Conservation (phyloP, 1,284 basidiomycete genomes). For the Ustilago nuda region DNA sequence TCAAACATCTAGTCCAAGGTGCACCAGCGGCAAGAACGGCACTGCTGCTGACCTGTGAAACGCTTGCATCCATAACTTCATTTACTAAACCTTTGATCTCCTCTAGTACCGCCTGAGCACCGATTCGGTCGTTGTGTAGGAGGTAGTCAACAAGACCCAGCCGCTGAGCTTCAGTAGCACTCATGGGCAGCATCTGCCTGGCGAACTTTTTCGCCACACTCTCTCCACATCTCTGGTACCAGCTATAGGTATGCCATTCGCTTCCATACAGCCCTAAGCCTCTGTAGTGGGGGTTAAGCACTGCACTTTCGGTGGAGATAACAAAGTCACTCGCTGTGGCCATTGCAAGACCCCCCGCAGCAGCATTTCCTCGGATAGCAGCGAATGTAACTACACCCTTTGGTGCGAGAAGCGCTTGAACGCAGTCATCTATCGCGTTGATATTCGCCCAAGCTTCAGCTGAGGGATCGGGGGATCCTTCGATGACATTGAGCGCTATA, state of each 20-base stretch:
- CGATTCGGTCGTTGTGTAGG: conserved; percentile 27
- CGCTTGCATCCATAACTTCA: conserved; percentile 41
- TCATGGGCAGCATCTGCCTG: conserved; percentile 71
- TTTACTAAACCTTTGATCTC: conserved; percentile 40
- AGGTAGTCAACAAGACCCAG: conserved; percentile 53
- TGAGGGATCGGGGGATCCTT: conserved; percentile 69
- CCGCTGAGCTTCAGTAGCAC: conserved; percentile 50
- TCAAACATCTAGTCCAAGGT: conserved; percentile 54
- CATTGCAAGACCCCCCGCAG: conserved; percentile 72
- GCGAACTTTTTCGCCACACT: conserved; percentile 66
- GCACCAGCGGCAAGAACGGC: conserved; percentile 28
- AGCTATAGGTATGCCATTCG: conserved; percentile 71
- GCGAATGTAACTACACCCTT: conserved; percentile 71
- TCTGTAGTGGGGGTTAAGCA: conserved; percentile 72
- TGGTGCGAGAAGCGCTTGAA: conserved; percentile 68
- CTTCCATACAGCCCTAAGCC: conserved; percentile 71
- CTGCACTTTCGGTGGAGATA: conserved; percentile 69
- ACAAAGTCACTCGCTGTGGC: conserved; percentile 71
- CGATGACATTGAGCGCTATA: conserved; percentile 72
- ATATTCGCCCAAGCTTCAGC: conserved; percentile 72
- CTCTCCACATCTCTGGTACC: conserved; percentile 69
- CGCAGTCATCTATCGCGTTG: conserved; percentile 69
- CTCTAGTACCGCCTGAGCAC: conserved; percentile 14
- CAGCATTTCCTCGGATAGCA: conserved; percentile 71
- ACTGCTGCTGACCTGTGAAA: not conserved